Evolutionary conservation across 768 basidiomycete species (phyloP), one percentile per base, ranked within the genome.

Genomic region (Termitomyces titanicus): DNA sequence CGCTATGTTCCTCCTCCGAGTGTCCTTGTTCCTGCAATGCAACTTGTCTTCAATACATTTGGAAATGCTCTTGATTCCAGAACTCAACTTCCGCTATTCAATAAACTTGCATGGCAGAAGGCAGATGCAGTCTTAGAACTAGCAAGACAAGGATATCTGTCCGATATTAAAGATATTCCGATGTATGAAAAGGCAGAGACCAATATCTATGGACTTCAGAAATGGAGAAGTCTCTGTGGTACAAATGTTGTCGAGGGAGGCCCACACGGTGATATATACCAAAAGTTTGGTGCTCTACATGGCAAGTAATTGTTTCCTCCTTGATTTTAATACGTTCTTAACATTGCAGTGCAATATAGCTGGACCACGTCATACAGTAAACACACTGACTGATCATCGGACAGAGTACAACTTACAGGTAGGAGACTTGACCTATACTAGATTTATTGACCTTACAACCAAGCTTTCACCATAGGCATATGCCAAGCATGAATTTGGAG

Each of bases 181-280:
- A 8, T 67, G 47, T 67, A 68, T 42, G 61, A 64, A 39, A 54
- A 56, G 20, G 58, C 57, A 31, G 64, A 65, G 63, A 63, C 5
- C 51, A 64, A n/a, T n/a, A n/a, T n/a, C n/a, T n/a, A n/a, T n/a
- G n/a, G n/a, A n/a, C n/a, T n/a, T 1, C 56, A 62, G 22, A 63
- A 47, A 27, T 66, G 52, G 55, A 61, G 46, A 17, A 57, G 66
- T 51, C 10, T 57, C 0, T 55, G 61, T 1, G 62, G 64, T 1
- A 64, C 61, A 1, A 66, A 66, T 47, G 64, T 63, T 18, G 57
- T 63, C 31, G 63, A 66, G 51, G 65, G 63, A 34, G 65, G 65
- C 35, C 66, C 66, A 15, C 63, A 66, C 45, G 61, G 66, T 42
- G 63, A 64, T 10, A 61, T 64, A 17, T 61, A 62, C 29, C 45